These are phyloP conservation scores for Metschnikowia gruessii DNA, from an alignment of 805 yeast species.

Conservation along the genomic window DNA sequence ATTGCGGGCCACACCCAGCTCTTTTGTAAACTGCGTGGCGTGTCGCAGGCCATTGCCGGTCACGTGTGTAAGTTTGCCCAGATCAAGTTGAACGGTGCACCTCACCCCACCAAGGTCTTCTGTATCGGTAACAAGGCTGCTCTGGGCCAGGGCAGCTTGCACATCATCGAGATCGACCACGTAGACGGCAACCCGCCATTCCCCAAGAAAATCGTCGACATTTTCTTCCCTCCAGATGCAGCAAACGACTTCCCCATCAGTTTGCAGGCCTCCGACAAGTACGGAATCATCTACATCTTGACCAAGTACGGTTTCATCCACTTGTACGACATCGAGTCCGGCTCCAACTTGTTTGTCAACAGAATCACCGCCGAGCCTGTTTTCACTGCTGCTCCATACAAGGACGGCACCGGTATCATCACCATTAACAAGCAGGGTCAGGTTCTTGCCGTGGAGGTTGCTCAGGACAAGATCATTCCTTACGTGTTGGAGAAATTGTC, in stretches of 20 bases:
- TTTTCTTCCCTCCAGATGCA: constrained; percentile 96
- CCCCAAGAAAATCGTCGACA: constrained; percentile 85
- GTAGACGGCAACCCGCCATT: constrained; percentile 80
- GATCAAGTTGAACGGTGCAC: constrained; percentile 69
- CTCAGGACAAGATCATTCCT: constrained; percentile 81
- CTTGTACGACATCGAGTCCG: constrained; percentile 89
- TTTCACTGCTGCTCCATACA: constrained; percentile 78
- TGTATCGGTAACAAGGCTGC: constrained; percentile 89
- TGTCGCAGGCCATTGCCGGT: constrained; percentile 96
- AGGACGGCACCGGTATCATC: constrained; percentile 75
- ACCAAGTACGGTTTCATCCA: constrained; percentile 97
- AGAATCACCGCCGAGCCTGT: constrained; percentile 95
- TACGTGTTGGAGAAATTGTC: constrained; percentile 84
- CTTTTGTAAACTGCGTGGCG: constrained; percentile 80
- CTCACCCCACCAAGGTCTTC: constrained; percentile 76
- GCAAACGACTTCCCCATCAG: constrained; percentile 95
- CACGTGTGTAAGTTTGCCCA: constrained; percentile 91
- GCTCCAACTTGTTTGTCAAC: constrained; percentile 89
- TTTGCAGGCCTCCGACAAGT: constrained; percentile 78
- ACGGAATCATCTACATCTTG: constrained; percentile 82
- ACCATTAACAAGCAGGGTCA: constrained; percentile 95
- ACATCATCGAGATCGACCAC: constrained; percentile 95
- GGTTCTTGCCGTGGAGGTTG: constrained; percentile 86
- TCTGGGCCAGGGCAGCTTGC: constrained; percentile 68
- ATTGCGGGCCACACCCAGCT: constrained; percentile 96